phyloP scores from a whole-genome alignment of 108 stramenopile species.

The Poteriospumella lacustris region DNA sequence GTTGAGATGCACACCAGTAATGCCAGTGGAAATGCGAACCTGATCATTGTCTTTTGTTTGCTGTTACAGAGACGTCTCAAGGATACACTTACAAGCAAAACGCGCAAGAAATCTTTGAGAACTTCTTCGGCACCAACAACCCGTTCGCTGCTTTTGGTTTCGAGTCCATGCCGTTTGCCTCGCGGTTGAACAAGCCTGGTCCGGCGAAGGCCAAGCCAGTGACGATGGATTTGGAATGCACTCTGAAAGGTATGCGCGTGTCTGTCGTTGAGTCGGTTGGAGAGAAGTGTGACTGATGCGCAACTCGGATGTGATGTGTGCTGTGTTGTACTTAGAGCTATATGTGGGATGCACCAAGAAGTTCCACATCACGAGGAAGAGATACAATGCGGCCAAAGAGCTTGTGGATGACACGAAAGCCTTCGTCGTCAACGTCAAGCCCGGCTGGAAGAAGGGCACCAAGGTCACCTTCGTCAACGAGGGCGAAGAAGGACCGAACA shows the following conservation, averaged over 20 bases:
- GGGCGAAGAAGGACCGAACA: slow-evolving; percentile 85
- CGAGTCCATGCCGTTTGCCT: slow-evolving; percentile 46
- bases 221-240: slow-evolving; percentile 62
- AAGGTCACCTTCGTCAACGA: slow-evolving; percentile 81
- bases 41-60: not conserved
- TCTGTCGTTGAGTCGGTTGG: not conserved
- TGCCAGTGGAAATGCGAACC: not conserved
- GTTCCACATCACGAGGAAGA: slow-evolving; percentile 73
- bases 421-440: slow-evolving; percentile 82
- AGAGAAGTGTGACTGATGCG: not conserved
- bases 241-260: slow-evolving; percentile 56
- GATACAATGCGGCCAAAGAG: slow-evolving; percentile 60
- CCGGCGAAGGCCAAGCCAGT: slow-evolving; percentile 52
- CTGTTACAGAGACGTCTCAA: not conserved
- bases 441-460: slow-evolving; percentile 84
- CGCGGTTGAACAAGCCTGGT: slow-evolving; percentile 45
- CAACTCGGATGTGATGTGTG: not conserved
- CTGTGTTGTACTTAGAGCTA: slow-evolving; percentile 52
- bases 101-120: slow-evolving; percentile 56
- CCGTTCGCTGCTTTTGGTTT: slow-evolving; percentile 57
- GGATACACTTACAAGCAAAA: slow-evolving; percentile 48
- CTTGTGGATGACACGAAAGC: slow-evolving; percentile 65
- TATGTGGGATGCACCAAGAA: slow-evolving; percentile 95
- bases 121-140: slow-evolving; percentile 58
- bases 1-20: not conserved